Base-by-base conservation (phyloP, 2,329 filamentous ascomycete genomes). In the Ophiocordyceps camponoti-floridani region DNA sequence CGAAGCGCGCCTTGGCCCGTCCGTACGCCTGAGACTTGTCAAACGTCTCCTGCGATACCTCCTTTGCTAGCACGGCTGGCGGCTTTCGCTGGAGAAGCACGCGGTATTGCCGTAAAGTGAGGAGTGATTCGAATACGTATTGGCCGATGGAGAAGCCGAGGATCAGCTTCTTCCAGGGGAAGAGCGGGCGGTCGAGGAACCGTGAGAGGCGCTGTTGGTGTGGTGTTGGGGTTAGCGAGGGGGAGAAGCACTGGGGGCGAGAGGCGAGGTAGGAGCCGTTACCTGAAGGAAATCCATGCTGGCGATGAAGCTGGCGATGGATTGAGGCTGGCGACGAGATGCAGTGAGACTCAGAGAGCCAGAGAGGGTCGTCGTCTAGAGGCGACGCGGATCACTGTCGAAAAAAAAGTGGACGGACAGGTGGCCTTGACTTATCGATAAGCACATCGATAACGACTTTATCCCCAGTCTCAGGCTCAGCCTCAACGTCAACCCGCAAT, bases 91-190 rank as follows among this genome's bases (percentile, higher is more conserved):
- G 77, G 59, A 89, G 77, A 48, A 96, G 73, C 46, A 95, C 77
- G 52, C 79, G 77, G 62, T 95, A 96, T 63, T 98, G 91, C 47
- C 91, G 85, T 53, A 85, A 69, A 26, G 86, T 86, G 44, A 98
- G 78, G 66, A 89, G 84, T 41, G 85, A 79, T 63, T 98, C 91
- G 58, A 98, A 80, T 45, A 86, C 66, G 62, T 85, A 96, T 61
- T 98, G 86, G 49, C 83, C 86, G 55, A 96, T 62, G 28, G 87
- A 94, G 68, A 98, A 98, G 56, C 87, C 84, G 54, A 96, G 75
- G 56, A 98, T 88, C 55, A 98, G 78, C 61, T 79, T 83, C 77
- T 95, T 98, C 91, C 91, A 98, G 45, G 91, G 89, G 68, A 96
- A 94, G 58, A 84, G 71, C 47, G 89, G 88, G 58, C 84, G 79